Conservation (phyloP, 1,284 basidiomycete species). For the Serendipita sp. region DNA sequence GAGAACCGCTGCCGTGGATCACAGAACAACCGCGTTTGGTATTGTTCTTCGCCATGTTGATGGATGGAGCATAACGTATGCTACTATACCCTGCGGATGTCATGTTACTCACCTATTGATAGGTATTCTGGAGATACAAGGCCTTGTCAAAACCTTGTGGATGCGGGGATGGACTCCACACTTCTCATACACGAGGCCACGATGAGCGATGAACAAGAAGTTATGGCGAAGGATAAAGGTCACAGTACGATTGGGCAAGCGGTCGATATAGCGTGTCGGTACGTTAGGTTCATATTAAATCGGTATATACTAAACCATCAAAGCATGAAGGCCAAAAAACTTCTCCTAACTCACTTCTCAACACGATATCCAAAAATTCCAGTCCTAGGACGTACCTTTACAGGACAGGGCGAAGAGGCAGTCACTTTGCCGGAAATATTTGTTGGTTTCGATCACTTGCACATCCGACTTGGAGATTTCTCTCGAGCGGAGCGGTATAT, state of each 20-base stretch:
- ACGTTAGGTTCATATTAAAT: slow-evolving; percentile 16
- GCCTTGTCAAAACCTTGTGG: slow-evolving; percentile 55
- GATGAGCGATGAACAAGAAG: slow-evolving; percentile 58
- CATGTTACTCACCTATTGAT: slow-evolving; percentile 16
- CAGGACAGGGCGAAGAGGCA: not conserved
- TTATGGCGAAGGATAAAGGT: slow-evolving; percentile 60
- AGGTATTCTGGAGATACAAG: slow-evolving; percentile 82
- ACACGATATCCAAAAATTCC: slow-evolving; percentile 86
- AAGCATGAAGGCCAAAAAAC: slow-evolving; percentile 72
- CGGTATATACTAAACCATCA: not conserved
- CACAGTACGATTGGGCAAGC: slow-evolving; percentile 88
- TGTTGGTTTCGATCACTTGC: not conserved
- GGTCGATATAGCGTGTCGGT: slow-evolving; percentile 59
- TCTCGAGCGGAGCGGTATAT: not conserved
- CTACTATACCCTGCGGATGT: slow-evolving; percentile 13
- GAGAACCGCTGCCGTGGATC: slow-evolving; percentile 54
- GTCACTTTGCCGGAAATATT: not conserved
- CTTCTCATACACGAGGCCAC: slow-evolving; percentile 91
- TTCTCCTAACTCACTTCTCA: slow-evolving; percentile 89
- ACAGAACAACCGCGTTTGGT: slow-evolving; percentile 61
- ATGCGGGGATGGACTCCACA: slow-evolving; percentile 55
- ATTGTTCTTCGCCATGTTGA: slow-evolving; percentile 49
- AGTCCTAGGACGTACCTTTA: not conserved
- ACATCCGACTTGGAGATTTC: slow-evolving; percentile 3
- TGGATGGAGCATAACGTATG: slow-evolving; percentile 74